Evolutionary conservation across 129 eudicot genomes (phyloP), one percentile per base, ranked within the genome.

Genomic region (Helichrysum umbraculigerum): DNA sequence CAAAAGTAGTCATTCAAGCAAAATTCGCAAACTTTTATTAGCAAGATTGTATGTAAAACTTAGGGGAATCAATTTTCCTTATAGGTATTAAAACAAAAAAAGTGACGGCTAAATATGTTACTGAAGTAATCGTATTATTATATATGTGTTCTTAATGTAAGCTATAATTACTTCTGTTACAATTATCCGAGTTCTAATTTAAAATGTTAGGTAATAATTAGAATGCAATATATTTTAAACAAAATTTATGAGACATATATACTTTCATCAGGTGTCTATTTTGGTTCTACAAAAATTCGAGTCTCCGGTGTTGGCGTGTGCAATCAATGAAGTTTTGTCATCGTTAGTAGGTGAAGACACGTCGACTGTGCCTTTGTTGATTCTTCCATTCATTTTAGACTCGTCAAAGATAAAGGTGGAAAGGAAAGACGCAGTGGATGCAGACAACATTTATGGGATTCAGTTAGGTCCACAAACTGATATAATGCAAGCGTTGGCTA

Each of bases 241-340:
- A 6, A 5, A 20, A 3, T 64, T 29, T 32, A 7, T 64, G 0
- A 15, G 9, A 6, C 66, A 21, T 10, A 4, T 51, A n/a, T 66
- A 4, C 33, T 69, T 72, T 65, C 72, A 20, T 68, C 88, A 92
- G 98, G 96, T 89, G 29, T 85, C 96, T 76, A 59, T 89, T 64
- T 33, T 92, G 77, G 85, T 89, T 65, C 44, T 92, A 77, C 85
- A 84, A 61, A 79, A 82, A 68, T 87, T 86, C n/a, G 91, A 84
- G 54, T 78, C 96, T 68, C 96, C 98, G 29, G 37, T 85, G 81
- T 37, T 92, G 58, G 93, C 90, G 12, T 89, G 98, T 84, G 96
- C 98, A 15, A 54, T 87, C 79, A 84, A 81, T 81, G 96, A 92
- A 86, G 91, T 87, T 42, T 74, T 92, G 52, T 70, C 83, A 75